These are phyloP conservation scores for Sphagnum fallax DNA, from an alignment of 228 moss, liverwort and hornwort species.

Conservation along the genomic window DNA sequence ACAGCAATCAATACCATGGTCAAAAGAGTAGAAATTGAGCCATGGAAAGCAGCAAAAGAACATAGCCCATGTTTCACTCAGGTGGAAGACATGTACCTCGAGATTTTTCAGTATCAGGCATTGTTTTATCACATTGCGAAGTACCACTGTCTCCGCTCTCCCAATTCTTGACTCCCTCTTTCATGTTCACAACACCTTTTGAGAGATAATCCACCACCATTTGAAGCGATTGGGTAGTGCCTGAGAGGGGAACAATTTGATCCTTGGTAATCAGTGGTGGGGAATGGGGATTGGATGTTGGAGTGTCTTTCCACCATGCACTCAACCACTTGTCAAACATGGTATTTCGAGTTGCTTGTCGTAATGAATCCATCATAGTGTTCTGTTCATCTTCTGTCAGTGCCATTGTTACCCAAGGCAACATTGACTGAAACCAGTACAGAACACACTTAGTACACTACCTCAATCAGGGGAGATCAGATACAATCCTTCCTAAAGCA, in stretches of 20 bases:
- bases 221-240: slow-evolving; percentile 88
- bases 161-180: slow-evolving; percentile 7
- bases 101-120: background rate
- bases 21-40: no score
- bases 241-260: slow-evolving; percentile 40
- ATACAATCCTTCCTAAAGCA: no score
- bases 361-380: slow-evolving; percentile 98
- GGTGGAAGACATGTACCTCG: background rate
- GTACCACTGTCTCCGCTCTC: slow-evolving; percentile 9
- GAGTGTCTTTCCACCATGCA: slow-evolving; percentile 95
- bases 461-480: no score
- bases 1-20: no score
- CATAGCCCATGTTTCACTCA: background rate
- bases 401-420: slow-evolving; percentile 96
- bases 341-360: slow-evolving; percentile 95
- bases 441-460: no score
- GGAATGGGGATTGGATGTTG: slow-evolving; percentile 22
- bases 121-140: slow-evolving; percentile 11
- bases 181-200: slow-evolving; percentile 27
- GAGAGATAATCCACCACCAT: slow-evolving; percentile 87
- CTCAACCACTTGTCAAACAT: slow-evolving; percentile 99
- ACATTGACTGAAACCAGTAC: slow-evolving; percentile 63
- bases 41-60: background rate
- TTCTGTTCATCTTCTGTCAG: slow-evolving; percentile 91
- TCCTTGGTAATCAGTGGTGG: slow-evolving; percentile 6